Percentiles rank a stretch among this genome's conserved stretches.
Evolutionary conservation across 2,329 filamentous ascomycete genomes (phyloP).

Genomic region (Annulohypoxylon truncatum): DNA sequence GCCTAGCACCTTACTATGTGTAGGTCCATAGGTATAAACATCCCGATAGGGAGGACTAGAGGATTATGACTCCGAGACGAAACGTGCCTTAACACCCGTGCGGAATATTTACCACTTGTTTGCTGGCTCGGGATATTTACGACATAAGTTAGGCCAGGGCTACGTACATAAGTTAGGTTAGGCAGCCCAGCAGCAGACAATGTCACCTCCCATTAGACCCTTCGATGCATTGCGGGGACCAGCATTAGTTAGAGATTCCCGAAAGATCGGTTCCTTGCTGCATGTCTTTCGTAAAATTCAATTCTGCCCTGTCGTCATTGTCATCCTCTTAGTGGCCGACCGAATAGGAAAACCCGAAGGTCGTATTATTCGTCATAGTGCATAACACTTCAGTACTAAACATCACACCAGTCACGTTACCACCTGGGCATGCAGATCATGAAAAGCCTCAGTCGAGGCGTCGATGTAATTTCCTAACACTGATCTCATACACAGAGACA

Average conservation of each 20-base stretch:
- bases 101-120: background rate
- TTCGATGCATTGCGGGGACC: conserved; percentile 23
- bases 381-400: conserved; percentile 7
- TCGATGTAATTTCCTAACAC: conserved; percentile 26
- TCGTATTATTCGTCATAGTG: conserved; percentile 26
- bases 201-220: background rate
- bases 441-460: conserved; percentile 24
- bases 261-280: conserved; percentile 27
- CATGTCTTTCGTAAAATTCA: conserved; percentile 23
- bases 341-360: conserved; percentile 11
- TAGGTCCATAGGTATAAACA: background rate
- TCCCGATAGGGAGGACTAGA: background rate
- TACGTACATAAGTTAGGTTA: background rate
- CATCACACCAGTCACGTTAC: background rate
- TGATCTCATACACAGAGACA: background rate
- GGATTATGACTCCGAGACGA: background rate
- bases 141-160: background rate
- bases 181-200: background rate
- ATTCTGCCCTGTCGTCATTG: conserved; percentile 5
- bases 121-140: background rate
- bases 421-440: background rate
- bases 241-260: conserved; percentile 27
- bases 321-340: background rate
- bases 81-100: background rate
- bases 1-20: background rate